These are phyloP conservation scores for Tulasnella sp. DNA, from an alignment of 768 basidiomycete genomes.

Conservation along the genomic window DNA sequence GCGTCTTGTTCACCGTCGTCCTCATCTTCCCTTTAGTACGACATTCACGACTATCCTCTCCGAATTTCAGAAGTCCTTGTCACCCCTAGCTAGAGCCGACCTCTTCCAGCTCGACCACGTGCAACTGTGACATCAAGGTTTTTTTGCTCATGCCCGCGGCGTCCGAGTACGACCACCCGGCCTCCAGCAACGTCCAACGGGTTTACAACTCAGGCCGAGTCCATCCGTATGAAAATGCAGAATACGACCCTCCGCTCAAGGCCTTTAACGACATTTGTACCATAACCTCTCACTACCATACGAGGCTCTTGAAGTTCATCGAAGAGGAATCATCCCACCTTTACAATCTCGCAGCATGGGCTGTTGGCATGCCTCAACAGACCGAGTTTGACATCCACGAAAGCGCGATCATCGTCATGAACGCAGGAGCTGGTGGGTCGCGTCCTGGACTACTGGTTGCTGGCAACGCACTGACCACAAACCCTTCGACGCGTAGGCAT, in stretches of 20 bases:
- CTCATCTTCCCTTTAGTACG: neutral
- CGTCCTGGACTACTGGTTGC: neutral
- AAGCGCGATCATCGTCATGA: slow-evolving; percentile 5
- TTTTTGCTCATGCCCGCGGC: neutral
- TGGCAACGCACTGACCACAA: neutral
- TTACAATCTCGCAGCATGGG: neutral
- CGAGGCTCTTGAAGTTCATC: neutral
- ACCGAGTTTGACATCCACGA: neutral
- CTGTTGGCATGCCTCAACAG: neutral
- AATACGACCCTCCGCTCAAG: neutral
- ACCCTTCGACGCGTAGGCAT: slow-evolving; percentile 1
- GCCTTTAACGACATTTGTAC: slow-evolving; percentile 1
- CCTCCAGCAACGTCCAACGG: neutral
- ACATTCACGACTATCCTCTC: neutral
- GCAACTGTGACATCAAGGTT: neutral
- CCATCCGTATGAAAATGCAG: neutral
- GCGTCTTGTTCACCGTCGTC: neutral
- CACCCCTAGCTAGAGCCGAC: neutral
- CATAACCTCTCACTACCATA: neutral
- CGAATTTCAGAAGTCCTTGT: neutral
- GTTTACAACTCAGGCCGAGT: neutral
- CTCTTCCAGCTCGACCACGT: neutral
- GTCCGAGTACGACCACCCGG: neutral
- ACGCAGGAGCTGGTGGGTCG: slow-evolving; percentile 1
- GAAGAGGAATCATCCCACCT: neutral